Conservation (phyloP, 345 rosid genomes). For the Hirschfeldia incana region DNA sequence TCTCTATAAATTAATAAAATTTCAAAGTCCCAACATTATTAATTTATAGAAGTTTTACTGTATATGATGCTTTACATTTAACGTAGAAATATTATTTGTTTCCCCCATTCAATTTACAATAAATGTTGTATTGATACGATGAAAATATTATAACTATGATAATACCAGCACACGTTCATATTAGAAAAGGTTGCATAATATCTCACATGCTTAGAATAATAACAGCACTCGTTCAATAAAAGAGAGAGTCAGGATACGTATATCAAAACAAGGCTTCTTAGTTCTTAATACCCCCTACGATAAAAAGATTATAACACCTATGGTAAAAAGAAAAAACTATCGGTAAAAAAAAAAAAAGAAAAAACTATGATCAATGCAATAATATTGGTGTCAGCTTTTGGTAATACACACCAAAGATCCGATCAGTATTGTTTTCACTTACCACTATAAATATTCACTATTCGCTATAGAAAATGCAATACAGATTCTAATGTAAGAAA, state of each 20-base stretch:
- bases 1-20: too few species aligned
- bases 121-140: neutral
- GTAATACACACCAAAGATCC: conserved; percentile 28
- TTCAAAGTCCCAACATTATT: too few species aligned
- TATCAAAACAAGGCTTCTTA: neutral
- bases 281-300: neutral
- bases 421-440: conserved; percentile 5
- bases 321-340: neutral
- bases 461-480: conserved; percentile 26
- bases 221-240: neutral
- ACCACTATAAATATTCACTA: conserved; percentile 4
- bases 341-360: too few species aligned
- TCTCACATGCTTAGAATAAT: too few species aligned
- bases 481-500: neutral
- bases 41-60: too few species aligned
- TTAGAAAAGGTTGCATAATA: too few species aligned
- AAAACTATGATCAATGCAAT: neutral
- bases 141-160: too few species aligned
- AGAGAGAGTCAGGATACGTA: neutral
- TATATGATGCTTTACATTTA: neutral
- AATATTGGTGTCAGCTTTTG: conserved; percentile 12
- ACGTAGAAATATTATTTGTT: neutral
- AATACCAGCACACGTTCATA: too few species aligned
- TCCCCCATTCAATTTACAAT: neutral
- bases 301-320: too few species aligned